Percentiles rank a stretch among this genome's conserved stretches.
These are phyloP conservation scores for Filobasidium wieringae DNA, from an alignment of 768 basidiomycete species.

Conservation along the genomic window DNA sequence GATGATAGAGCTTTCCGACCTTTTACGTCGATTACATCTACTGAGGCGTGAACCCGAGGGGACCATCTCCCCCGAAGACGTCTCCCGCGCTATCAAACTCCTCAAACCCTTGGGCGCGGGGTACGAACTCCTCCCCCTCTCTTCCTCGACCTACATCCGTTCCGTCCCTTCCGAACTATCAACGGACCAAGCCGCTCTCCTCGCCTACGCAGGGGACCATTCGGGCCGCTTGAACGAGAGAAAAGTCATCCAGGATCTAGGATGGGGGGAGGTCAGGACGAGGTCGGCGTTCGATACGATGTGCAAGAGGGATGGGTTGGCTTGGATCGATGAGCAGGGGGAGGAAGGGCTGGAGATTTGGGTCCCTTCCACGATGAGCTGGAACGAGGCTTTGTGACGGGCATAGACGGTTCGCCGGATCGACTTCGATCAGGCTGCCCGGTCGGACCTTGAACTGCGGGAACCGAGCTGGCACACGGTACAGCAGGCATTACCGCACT, in stretches of 20 bases:
- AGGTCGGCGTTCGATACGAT: slow-evolving; percentile 74
- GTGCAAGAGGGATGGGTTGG: slow-evolving; percentile 76
- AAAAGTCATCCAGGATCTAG: slow-evolving; percentile 48
- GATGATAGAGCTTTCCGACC: slow-evolving; percentile 74
- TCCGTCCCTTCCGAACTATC: slow-evolving; percentile 85
- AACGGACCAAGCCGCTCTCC: slow-evolving; percentile 69
- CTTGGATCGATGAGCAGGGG: slow-evolving; percentile 90
- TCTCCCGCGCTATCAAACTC: slow-evolving; percentile 69
- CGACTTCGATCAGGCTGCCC: too few relatives aligned
- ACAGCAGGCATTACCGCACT: too few relatives aligned
- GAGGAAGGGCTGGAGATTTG: slow-evolving; percentile 63
- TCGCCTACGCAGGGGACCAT: slow-evolving; percentile 46
- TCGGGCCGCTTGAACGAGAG: slow-evolving; percentile 58
- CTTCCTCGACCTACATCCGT: slow-evolving; percentile 43
- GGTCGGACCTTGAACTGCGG: too few relatives aligned
- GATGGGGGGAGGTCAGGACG: slow-evolving; percentile 71
- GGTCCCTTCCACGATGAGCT: slow-evolving; percentile 76
- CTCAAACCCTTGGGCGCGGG: slow-evolving; percentile 83
- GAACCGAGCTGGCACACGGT: too few relatives aligned
- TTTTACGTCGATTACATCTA: slow-evolving; percentile 64
- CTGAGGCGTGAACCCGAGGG: slow-evolving; percentile 47
- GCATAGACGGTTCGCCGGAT: too few relatives aligned
- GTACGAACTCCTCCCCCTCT: slow-evolving; percentile 46
- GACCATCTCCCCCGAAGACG: slow-evolving; percentile 75
- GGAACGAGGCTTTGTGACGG: slow-evolving; percentile 49